These are phyloP conservation scores for Tylopilus subfusipes DNA, from an alignment of 768 basidiomycete genomes.

Conservation along the genomic window DNA sequence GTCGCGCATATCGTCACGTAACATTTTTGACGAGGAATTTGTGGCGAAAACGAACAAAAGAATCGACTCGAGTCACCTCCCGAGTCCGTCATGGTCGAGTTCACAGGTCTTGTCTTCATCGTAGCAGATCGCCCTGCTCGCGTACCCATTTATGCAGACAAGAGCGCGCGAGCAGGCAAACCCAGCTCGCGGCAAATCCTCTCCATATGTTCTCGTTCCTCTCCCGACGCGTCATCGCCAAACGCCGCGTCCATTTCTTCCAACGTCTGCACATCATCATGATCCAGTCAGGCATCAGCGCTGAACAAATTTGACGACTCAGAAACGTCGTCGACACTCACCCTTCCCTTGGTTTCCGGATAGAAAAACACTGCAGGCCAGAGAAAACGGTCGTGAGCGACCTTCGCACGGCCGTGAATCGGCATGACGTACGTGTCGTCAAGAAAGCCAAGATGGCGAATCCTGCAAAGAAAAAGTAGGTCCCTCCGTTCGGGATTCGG, in stretches of 20 bases:
- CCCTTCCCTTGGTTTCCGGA: conserved; percentile 33
- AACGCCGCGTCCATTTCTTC: conserved; percentile 34
- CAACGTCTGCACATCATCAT: conserved; percentile 21
- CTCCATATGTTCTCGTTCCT: conserved; percentile 26
- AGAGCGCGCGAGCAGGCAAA: conserved; percentile 24
- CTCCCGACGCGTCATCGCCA: conserved; percentile 28
- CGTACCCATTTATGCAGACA: conserved; percentile 2
- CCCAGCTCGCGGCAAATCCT: conserved; percentile 29
- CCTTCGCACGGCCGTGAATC: neutral
- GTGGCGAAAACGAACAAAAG: too few species aligned
- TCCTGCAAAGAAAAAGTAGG: conserved; percentile 30
- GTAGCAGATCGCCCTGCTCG: neutral
- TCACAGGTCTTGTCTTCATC: neutral
- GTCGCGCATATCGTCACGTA: too few species aligned
- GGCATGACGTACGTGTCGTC: conserved; percentile 22
- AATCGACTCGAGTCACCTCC: neutral
- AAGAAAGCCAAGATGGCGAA: conserved; percentile 27
- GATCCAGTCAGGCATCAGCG: neutral
- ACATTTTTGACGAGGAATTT: too few species aligned
- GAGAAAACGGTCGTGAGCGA: neutral
- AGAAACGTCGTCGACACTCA: conserved; percentile 10
- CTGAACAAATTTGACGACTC: too few species aligned
- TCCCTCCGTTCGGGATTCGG: conserved; percentile 19
- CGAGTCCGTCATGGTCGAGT: neutral
- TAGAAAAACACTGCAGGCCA: conserved; percentile 21